Evolutionary conservation across 2,329 filamentous ascomycete species (phyloP).

Genomic region (Knufia petricola): DNA sequence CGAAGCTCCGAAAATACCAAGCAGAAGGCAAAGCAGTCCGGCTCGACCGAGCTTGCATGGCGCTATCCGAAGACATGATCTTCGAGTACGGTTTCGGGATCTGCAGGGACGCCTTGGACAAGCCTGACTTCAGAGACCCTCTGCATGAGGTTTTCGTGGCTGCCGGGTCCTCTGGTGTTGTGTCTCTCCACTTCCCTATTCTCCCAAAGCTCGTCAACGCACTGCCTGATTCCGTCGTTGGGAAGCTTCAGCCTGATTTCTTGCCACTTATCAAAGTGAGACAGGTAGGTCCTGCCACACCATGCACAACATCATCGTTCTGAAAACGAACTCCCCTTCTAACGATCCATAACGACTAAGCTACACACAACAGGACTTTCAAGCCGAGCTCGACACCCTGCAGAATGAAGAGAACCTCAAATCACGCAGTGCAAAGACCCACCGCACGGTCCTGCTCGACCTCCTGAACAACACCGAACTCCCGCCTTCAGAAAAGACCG

Average conservation of each 20-base stretch:
- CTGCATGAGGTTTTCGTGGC: not conserved
- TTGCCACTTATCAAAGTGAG: not conserved
- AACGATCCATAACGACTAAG: not conserved
- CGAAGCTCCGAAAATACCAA: slow-evolving; percentile 2
- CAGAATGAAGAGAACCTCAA: not conserved
- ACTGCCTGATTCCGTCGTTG: not conserved
- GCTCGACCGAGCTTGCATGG: slow-evolving; percentile 26
- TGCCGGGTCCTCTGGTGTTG: not conserved
- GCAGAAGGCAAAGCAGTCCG: not conserved
- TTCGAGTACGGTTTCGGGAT: slow-evolving; percentile 29
- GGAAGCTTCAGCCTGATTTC: not conserved
- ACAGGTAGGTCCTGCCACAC: not conserved
- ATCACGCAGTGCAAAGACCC: slow-evolving; percentile 14
- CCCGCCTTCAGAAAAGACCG: slow-evolving; percentile 27
- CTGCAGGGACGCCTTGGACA: slow-evolving; percentile 8
- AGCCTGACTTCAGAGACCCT: slow-evolving; percentile 6
- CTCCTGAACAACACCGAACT: slow-evolving; percentile 25
- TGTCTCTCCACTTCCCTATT: not conserved
- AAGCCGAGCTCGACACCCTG: not conserved
- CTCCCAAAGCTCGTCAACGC: not conserved
- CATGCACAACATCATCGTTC: not conserved
- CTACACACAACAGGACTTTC: not conserved
- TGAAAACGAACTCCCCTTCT: not conserved
- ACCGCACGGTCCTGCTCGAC: slow-evolving; percentile 22
- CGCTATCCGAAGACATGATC: slow-evolving; percentile 37